Base-by-base conservation (phyloP, 345 rosid genomes). In the Sonneratia alba region DNA sequence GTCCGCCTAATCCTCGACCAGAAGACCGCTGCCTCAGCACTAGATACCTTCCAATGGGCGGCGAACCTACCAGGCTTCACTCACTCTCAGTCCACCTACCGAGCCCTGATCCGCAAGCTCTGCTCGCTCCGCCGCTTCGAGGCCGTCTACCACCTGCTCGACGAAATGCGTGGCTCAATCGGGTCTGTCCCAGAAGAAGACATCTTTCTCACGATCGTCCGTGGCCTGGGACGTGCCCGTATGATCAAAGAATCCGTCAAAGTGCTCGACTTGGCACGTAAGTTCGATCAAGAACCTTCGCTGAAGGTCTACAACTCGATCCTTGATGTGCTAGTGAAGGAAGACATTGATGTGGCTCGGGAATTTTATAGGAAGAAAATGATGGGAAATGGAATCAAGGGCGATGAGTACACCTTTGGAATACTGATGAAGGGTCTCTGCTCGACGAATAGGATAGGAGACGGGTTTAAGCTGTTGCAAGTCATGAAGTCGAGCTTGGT, bases 361-460 rank as follows among this genome's bases (percentile, higher is more conserved):
- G 77, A 66, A 79, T 94, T 91, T 71, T 91, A 86, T 68, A 87
- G 89, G 80, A 79, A 80, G 71, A 85, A 86, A 81, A 94, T 90
- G 98, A 86, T 90, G 91, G 78, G 78, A 27, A 73, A 69, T 75
- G 89, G 92, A 22, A 76, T 91, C 34, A 76, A 79, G 9, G 93
- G 96, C 74, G 98, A 93, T 81, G 87, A 83, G 66, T 93, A 88
- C 71, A 94, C 98, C 10, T 90, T 79, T 12, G 97, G 91, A 66
- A 94, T 94, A 71, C 78, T 94, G 65, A 88, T 91, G 96, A 91
- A 91, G 76, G 98, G 98, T 36, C 91, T 91, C 81, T 91, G 96
- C 80, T 82, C 83, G 67, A 94, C 98, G 47, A 91, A 91, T 76
- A 87, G 91, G 80, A 90, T 89, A 63, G 87, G 79, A 3, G 95